These are phyloP conservation scores for Mycena kentingensis DNA, from an alignment of 768 basidiomycete species.

Conservation along the genomic window DNA sequence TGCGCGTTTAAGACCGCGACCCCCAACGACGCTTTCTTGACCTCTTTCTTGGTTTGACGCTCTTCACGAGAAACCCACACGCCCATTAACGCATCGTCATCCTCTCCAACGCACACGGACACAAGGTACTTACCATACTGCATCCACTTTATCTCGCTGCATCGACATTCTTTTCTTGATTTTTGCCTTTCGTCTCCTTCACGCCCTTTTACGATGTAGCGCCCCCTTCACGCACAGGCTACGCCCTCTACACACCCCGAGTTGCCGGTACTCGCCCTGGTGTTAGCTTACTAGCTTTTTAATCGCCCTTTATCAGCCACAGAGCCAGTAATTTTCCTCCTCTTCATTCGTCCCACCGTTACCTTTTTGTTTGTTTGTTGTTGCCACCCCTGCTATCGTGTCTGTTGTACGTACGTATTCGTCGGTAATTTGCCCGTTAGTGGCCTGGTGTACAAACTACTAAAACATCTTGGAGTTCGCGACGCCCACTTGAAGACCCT, in stretches of 20 bases:
- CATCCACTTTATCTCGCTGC: constrained; percentile 12
- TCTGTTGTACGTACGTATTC: constrained; percentile 6
- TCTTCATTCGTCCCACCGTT: too few relatives aligned
- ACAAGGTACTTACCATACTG: constrained; percentile 5
- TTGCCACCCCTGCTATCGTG: background rate
- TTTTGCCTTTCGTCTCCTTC: background rate
- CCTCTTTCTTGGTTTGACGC: constrained; percentile 15
- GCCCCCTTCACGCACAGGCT: background rate
- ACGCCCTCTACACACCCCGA: constrained; percentile 1
- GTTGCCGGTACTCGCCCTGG: constrained; percentile 3
- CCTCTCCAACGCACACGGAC: constrained; percentile 3
- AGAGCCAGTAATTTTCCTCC: background rate
- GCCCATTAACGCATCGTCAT: background rate
- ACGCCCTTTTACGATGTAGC: too few relatives aligned
- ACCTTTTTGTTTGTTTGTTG: background rate
- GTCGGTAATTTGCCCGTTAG: constrained; percentile 3
- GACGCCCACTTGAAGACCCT: background rate
- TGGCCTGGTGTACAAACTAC: constrained; percentile 11
- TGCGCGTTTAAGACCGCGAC: constrained; percentile 44
- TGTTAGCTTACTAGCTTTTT: constrained; percentile 1
- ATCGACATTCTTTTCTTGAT: background rate
- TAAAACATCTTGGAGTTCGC: background rate
- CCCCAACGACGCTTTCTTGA: constrained; percentile 16
- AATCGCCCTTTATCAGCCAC: constrained; percentile 4
- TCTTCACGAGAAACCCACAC: constrained; percentile 17